Percentiles rank a stretch among this genome's conserved stretches.
Conservation (phyloP, 2,329 filamentous ascomycete genomes). For the Diplodia corticola region DNA sequence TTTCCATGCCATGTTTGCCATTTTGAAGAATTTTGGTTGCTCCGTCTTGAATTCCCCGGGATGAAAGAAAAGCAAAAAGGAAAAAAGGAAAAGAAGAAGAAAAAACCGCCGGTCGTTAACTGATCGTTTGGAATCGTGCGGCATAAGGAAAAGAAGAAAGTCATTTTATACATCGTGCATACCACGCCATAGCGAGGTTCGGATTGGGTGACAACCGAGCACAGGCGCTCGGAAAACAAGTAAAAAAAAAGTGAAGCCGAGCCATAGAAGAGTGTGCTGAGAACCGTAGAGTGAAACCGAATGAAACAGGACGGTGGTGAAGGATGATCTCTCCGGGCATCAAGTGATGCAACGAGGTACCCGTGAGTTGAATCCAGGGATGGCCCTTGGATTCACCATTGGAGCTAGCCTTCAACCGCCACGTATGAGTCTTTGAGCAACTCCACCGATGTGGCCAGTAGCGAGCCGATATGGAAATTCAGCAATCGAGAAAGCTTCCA, state of each 20-base stretch:
- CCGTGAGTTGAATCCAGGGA: neutral
- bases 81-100: no score
- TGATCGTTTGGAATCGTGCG: neutral
- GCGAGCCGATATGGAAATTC: neutral
- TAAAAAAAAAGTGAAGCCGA: neutral
- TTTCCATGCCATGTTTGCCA: neutral
- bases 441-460: neutral
- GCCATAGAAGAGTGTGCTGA: neutral
- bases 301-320: neutral
- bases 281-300: neutral
- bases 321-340: neutral
- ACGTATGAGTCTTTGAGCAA: neutral
- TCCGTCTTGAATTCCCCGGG: neutral
- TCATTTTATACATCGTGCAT: neutral
- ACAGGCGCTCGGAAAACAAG: neutral
- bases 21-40: neutral
- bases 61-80: no score
- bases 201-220: neutral
- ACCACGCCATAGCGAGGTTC: neutral
- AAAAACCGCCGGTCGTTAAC: neutral
- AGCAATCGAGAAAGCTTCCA: neutral
- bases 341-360: neutral
- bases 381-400: neutral
- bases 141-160: neutral
- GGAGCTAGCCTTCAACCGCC: neutral